Base-by-base conservation (phyloP, 176 grass and related monocot genomes). In the Zoysia japonica region DNA sequence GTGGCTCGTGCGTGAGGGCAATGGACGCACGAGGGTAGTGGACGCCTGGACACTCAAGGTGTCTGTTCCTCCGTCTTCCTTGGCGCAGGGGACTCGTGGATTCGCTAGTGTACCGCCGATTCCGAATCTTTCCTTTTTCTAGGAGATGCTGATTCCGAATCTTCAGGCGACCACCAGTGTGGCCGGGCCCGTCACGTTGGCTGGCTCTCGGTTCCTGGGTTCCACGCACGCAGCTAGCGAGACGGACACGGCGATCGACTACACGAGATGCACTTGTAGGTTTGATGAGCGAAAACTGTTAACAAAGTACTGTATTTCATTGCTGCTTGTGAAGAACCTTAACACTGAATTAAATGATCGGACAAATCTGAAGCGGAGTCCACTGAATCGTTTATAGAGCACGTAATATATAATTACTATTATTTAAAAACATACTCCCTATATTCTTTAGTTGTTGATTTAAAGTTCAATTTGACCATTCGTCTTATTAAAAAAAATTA, bases 41-140 rank as follows among this genome's bases (percentile, higher is more conserved):
- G 67, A 69, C 40, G 67, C 60, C 50, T 14, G 17, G 51, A 51
- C 74, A 87, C 80, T 87, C 85, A 87, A 87, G 70, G 76, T 88
- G 70, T 17, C 48, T 69, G 84, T 80, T 84, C 81, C 11, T 10
- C 28, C 4, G 46, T 88, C 17, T 88, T 88, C 69, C 86, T 84
- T 84, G 63, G 16, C 19, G 19, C 35, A 7, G 45, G 20, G 78
- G 86, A 39, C 38, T 88, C 14, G 19, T n/a, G 13, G 86, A 83
- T 88, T 74, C 80, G n/a, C 15, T 50, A 2, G 7, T 19, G 17
- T 20, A 20, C 6, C 15, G 6, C 68, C 47, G 76, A 79, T 67
- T 67, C 43, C 67, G 62, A 61, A 74, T 67, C 61, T 62, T 69
- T 17, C 4, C 7, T 19, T n/a, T 57, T 57, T 19, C 19, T 12